Base-by-base conservation (phyloP, 2,329 filamentous ascomycete genomes). In the Sclerotinia sclerotiorum region DNA sequence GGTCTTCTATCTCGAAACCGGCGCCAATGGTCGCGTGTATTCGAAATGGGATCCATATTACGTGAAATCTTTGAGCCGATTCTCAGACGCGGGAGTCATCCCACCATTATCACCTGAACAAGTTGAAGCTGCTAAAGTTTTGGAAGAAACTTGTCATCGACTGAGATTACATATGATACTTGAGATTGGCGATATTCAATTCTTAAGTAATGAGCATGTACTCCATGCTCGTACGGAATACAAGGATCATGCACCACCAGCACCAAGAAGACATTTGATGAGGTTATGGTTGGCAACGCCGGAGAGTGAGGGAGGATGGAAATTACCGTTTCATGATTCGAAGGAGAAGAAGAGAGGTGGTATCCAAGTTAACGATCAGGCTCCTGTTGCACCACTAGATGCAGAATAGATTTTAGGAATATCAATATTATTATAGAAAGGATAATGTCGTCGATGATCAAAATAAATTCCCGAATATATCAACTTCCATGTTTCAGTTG, bases 31-130 rank as follows among this genome's bases (percentile, higher is more conserved):
- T 46, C 82, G 91, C 19, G 85, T 94, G 15, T 94, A 92, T 80
- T 89, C 87, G 78, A 96, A 96, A 83, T 96, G 90, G 88, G 93
- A 97, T 77, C 93, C 93, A 1, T 96, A 97, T 84, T 97, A 90
- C 78, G 87, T 97, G 69, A 87, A 87, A 71, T 93, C 89, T 11
- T 83, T 97, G 10, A 84, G 81, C 27, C 87, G 92, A 39, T 95
- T 94, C 81, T 91, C 87, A 0, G 87, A 92, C 76, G 79, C 80
- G 24, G 92, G 91, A 1, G 77, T 91, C 57, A 90, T 97, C 70
- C 93, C 93, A 7, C 81, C 89, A 0, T 82, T 97, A 49, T 91
- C 88, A 8, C 79, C 83, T 0, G 89, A 84, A 68, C 93, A 97
- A 80, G 73, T 84, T 65, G 86, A 88, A 69, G 93, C 93, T 2